Base-by-base conservation (phyloP, 768 basidiomycete genomes). In the Candolleomyces eurysporus region DNA sequence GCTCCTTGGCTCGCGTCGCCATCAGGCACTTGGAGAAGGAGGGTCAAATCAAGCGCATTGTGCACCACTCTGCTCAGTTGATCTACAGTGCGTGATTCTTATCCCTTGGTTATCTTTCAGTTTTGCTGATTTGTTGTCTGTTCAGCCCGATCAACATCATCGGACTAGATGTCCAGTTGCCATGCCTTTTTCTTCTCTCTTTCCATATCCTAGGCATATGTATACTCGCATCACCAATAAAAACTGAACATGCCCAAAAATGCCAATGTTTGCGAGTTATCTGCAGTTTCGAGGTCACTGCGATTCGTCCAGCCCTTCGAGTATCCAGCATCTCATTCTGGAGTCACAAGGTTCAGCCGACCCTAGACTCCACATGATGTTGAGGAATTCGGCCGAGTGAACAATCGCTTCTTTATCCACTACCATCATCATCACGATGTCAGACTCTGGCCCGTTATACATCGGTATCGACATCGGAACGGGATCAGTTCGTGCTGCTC, bases 11-110 rank as follows among this genome's bases (percentile, higher is more conserved):
- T 56, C 91, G 96, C 59, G 73, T 91, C 65, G 93, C 93, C 57
- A 97, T 98, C 77, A 82, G 81, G 68, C 92, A 96, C 79, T 78
- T 98, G 78, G 92, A 94, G 85, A 92, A 87, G 80, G 94, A 98
- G 70, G 92, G 92, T 62, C 80, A 85, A 73, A 98, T 99, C 79
- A 98, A 96, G 84, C 85, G 87, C 67, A 93, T 99, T 68, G 92
- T 98, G 65, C 97, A 98, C 82, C 94, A 96, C 84, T 90, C 90
- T 66, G 82, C 84, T 62, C 96, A 99, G 79, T 80, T 95, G 73
- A 87, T 99, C 71, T 98, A 98, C 91, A 98, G 94, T 94, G 72
- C 73, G 91, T 54, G 31, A 3, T 88, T 39, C 57, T 45, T 6
- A 49, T 39, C 55, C n/a, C n/a, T n/a, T n/a, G n/a, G 30, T 61